Evolutionary conservation across 2,329 filamentous ascomycete genomes (phyloP).

Genomic region (Penicillium sp.): DNA sequence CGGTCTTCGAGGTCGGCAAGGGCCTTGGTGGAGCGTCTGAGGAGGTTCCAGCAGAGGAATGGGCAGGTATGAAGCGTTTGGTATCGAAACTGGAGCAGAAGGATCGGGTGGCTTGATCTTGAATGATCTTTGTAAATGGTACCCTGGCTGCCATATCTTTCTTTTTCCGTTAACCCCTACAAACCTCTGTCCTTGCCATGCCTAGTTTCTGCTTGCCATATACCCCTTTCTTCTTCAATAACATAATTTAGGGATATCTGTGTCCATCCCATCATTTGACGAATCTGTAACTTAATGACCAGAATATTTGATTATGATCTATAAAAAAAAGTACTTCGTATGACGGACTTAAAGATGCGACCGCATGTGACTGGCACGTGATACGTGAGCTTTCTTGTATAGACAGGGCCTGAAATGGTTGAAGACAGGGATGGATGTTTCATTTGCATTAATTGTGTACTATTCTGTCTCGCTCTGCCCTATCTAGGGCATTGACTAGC

Average conservation of each 20-base stretch:
- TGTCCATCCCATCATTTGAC: conserved; percentile 12
- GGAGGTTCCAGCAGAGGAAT: conserved; percentile 82
- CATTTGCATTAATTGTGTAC: neutral
- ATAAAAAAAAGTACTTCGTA: neutral
- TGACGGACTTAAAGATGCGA: neutral
- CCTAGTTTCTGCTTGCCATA: conserved; percentile 32
- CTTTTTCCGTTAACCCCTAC: conserved; percentile 7
- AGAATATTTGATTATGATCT: too few species aligned
- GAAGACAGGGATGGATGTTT: neutral
- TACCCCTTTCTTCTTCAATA: conserved; percentile 32
- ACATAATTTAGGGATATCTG: conserved; percentile 27
- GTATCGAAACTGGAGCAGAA: conserved; percentile 73
- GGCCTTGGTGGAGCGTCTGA: conserved; percentile 82
- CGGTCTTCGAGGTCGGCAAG: conserved; percentile 88
- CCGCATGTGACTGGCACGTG: neutral
- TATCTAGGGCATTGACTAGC: neutral
- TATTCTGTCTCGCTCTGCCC: neutral
- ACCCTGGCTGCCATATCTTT: conserved; percentile 6
- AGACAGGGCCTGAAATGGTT: neutral
- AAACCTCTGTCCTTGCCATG: conserved; percentile 14
- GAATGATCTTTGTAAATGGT: conserved; percentile 2
- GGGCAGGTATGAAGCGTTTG: conserved; percentile 90
- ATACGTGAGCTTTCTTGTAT: neutral
- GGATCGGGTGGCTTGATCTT: conserved; percentile 41
- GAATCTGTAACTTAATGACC: neutral